phyloP scores from a whole-genome alignment of 352 stramenopile species.

The Phytophthora megakarya region DNA sequence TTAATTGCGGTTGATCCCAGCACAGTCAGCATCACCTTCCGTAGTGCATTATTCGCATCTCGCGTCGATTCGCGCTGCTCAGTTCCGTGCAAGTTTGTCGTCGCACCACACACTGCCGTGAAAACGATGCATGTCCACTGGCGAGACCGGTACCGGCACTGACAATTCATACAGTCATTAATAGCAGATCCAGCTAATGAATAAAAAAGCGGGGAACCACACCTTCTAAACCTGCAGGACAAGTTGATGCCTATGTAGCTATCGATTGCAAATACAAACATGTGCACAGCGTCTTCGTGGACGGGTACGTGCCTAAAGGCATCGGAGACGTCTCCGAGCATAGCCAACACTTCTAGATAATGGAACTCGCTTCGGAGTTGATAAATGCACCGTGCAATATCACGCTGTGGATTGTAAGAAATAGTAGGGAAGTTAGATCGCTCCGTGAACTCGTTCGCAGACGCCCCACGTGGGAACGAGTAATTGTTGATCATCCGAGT shows the following conservation, averaged over 20 bases:
- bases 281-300: conserved; percentile 13
- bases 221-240: too few relatives aligned
- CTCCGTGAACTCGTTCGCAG: too few relatives aligned
- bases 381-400: neutral
- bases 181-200: too few relatives aligned
- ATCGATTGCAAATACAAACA: conserved; percentile 29
- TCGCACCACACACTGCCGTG: neutral
- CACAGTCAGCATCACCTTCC: neutral
- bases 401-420: neutral
- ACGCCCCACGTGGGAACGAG: neutral
- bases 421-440: neutral
- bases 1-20: neutral
- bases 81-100: neutral
- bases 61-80: too few relatives aligned
- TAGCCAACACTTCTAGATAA: neutral
- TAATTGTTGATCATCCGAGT: neutral
- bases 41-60: too few relatives aligned
- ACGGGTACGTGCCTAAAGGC: conserved; percentile 38
- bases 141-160: too few relatives aligned
- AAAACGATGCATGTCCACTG: too few relatives aligned
- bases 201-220: too few relatives aligned
- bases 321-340: conserved; percentile 32
- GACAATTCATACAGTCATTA: too few relatives aligned
- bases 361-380: neutral
- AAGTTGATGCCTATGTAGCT: neutral